A percentile compares a stretch with the other conserved stretches of the same genome.
Evolutionary conservation across 78 protist genomes (phyloP).

Genomic region (Paratrimastix pyriformis): DNA sequence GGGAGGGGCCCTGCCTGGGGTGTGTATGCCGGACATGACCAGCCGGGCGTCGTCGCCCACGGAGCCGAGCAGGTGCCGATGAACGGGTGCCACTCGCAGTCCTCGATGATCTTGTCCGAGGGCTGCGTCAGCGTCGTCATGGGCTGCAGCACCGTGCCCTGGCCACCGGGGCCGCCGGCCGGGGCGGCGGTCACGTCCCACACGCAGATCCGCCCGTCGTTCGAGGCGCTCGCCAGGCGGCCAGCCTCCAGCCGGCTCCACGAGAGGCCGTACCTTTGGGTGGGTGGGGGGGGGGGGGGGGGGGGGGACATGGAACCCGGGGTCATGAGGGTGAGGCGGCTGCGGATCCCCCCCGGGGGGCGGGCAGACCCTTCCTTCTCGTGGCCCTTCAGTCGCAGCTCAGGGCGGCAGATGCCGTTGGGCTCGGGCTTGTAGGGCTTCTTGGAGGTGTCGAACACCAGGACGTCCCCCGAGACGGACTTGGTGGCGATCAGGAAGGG

Average conservation of each 20-base stretch:
- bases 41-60: conserved; percentile 72
- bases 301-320: not conserved
- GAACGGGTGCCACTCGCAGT: conserved; percentile 68
- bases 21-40: conserved; percentile 34
- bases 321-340: too few relatives aligned
- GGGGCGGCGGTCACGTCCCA: conserved; percentile 65
- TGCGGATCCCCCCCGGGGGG: not conserved
- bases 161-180: not conserved
- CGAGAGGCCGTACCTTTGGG: conserved; percentile 81
- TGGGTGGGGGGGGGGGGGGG: too few relatives aligned
- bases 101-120: conserved; percentile 35
- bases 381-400: conserved; percentile 67
- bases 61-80: conserved; percentile 64
- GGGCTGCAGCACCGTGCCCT: conserved; percentile 28
- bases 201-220: conserved; percentile 70
- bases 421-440: conserved; percentile 56
- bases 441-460: conserved; percentile 72
- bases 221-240: conserved; percentile 60
- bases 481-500: conserved; percentile 83
- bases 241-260: conserved; percentile 71
- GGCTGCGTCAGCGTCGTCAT: conserved; percentile 25
- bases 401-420: conserved; percentile 47
- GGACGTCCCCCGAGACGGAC: conserved; percentile 65
- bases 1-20: not conserved
- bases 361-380: conserved; percentile 65